Evolutionary conservation across 1,284 basidiomycete species (phyloP), one percentile per base, ranked within the genome.

Genomic region (Papiliotrema flavescens): DNA sequence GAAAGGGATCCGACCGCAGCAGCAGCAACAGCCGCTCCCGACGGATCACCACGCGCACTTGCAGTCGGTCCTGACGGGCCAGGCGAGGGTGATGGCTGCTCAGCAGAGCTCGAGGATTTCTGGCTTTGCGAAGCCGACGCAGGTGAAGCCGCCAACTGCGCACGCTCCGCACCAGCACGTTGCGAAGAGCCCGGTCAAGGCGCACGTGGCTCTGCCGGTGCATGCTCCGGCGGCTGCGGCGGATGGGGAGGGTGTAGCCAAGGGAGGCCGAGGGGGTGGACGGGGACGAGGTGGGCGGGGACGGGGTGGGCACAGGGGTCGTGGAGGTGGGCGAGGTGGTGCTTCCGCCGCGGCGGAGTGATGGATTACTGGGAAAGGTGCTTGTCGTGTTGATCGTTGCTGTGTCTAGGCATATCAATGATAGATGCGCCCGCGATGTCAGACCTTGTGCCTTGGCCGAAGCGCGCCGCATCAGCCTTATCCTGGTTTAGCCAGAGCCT

Each of bases 1-100:
- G 23, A 71, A 70, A 58, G 74, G 75, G 35, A 53, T 70, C 34
- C 55, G 57, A 52, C 60, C 64, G 5, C 47, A 53, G 3, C 59
- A 51, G n/a, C 26, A 13, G 35, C 47, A 50, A 24, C 35, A 23
- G 14, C 55, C 41, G 7, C n/a, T 45, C 5, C 51, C n/a, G 47
- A 8, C 43, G 43, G 6, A 49, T 17, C 73, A 73, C 45, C 58
- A 63, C 15, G 63, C 67, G 37, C 57, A 61, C n/a, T 55, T 75
- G 8, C 60, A 65, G n/a, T 55, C 67, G 11, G 56, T 63, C 6
- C 55, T 72, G 45, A 51, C 57, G 1, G 67, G 69, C 19, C 34
- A 39, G 32, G 48, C 2, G 39, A 37, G 19, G 34, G 35, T 35
- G 13, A n/a, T 47, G 44, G 51, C 49, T 37, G 62, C 55, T 15